These are phyloP conservation scores for Acanthamoeba triangularis DNA, from an alignment of 208 protist genomes.

Conservation along the genomic window DNA sequence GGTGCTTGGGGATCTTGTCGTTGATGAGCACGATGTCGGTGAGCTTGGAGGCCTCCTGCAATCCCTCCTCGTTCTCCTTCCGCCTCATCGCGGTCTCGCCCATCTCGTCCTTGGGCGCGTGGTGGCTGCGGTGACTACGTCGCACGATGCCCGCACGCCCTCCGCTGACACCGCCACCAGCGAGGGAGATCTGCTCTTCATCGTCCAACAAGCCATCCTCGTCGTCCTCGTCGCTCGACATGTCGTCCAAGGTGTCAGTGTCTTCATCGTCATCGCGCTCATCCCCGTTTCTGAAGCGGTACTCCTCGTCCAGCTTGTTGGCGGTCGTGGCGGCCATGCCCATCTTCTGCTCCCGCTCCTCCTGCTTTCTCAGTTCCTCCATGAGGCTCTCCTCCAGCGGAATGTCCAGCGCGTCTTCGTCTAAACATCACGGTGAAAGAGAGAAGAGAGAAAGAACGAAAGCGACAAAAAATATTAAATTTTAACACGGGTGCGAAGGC, in stretches of 20 bases:
- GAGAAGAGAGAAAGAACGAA: not conserved
- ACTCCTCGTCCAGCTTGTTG: not conserved
- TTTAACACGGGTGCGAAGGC: not conserved
- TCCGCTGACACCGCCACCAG: too few relatives aligned
- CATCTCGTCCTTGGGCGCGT: not conserved
- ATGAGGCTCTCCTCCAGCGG: slow-evolving; percentile 50
- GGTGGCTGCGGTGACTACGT: not conserved
- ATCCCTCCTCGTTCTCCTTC: slow-evolving; percentile 2
- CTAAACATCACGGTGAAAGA: not conserved
- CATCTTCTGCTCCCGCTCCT: not conserved
- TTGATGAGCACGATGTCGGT: slow-evolving; percentile 31
- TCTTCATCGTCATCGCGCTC: not conserved
- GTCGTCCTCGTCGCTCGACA: not conserved
- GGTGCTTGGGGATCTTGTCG: slow-evolving; percentile 34
- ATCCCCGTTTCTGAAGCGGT: not conserved
- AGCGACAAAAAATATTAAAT: too few relatives aligned
- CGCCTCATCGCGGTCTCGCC: not conserved
- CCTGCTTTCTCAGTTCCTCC: slow-evolving; percentile 57
- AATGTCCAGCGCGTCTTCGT: slow-evolving; percentile 44
- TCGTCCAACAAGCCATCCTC: not conserved
- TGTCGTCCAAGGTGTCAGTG: not conserved
- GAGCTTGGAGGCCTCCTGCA: slow-evolving; percentile 5
- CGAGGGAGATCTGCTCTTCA: not conserved
- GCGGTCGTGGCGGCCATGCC: not conserved
- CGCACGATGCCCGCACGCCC: not conserved